Evolutionary conservation across 2,329 filamentous ascomycete species (phyloP), one percentile per base, ranked within the genome.

Genomic region (Pestalotiopsis sp.): DNA sequence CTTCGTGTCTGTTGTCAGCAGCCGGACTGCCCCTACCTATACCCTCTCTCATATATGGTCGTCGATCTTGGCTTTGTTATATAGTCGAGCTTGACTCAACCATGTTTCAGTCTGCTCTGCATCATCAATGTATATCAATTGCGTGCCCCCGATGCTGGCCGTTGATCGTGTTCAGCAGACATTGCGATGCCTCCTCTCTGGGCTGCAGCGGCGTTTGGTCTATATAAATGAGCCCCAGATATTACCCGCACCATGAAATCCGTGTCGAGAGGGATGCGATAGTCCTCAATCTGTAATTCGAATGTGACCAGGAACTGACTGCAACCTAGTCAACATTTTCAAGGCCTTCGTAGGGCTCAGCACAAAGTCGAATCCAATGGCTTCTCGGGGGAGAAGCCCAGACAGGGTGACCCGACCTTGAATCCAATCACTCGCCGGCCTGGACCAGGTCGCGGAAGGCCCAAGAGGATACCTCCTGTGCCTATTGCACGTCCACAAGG

Each of bases 341-440:
- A 90, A 74, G 87, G 87, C 36, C 82, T 90, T 20, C 82, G 87
- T 31, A 80, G 87, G 57, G 83, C 86, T 25, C 86, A 88, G 73
- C 84, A 86, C 72, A 89, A 89, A 74, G 75, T 80, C 20, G 87
- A 88, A 20, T 66, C 78, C 4, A 81, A 79, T 69, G 79, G 81
- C 9, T 68, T 75, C 25, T 60, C 70, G 31, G 69, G 73, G 11
- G 81, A 84, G 23, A 79, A 70, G 57, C 72, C 81, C 25, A 78
- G 80, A 57, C 83, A 79, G 68, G 56, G 79, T 67, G 87, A 90
- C 73, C 87, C 87, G 9, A 85, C 84, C 0, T 66, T 80, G 71
- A 89, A 90, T 68, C 88, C 88, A 65, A 89, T 90, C 73, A 89
- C 86, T n/a, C 82, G 87, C 17, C 83, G 88, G 31, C 87, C 88